These are phyloP conservation scores for Exophiala aquamarina DNA, from an alignment of 2,329 filamentous ascomycete genomes.

Conservation along the genomic window DNA sequence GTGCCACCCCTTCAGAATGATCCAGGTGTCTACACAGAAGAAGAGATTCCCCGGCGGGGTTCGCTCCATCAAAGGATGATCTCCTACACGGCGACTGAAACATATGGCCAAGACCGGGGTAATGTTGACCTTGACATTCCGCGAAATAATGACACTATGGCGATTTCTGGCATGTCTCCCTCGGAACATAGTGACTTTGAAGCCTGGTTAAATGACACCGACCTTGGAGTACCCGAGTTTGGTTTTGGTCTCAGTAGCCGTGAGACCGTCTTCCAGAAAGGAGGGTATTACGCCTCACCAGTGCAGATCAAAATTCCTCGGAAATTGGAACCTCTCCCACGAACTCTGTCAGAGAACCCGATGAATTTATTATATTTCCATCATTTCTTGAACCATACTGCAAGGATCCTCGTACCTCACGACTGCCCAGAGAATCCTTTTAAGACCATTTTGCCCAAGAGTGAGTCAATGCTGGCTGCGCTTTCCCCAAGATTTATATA, in stretches of 20 bases:
- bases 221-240: constrained; percentile 40
- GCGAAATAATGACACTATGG: constrained; percentile 68
- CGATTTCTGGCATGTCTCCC: constrained; percentile 55
- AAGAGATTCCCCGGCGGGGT: constrained; percentile 23
- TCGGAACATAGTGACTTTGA: constrained; percentile 33
- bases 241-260: constrained; percentile 49
- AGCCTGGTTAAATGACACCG: constrained; percentile 27
- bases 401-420: constrained; percentile 63
- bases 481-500: constrained; percentile 22
- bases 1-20: constrained; percentile 6
- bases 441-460: constrained; percentile 60
- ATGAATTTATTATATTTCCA: constrained; percentile 79
- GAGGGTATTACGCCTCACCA: constrained; percentile 69
- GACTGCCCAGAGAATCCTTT: constrained; percentile 63
- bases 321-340: constrained; percentile 56
- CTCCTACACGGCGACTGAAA: constrained; percentile 28
- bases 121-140: constrained; percentile 68
- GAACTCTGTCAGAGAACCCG: constrained; percentile 64
- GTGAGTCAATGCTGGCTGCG: constrained; percentile 48
- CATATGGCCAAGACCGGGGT: constrained; percentile 72
- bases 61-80: constrained; percentile 29
- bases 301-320: constrained; percentile 65
- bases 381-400: constrained; percentile 77
- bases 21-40: constrained; percentile 11
- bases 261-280: constrained; percentile 56